phyloP scores from a whole-genome alignment of 805 yeast genomes.

The Kuraishia capsulata region DNA sequence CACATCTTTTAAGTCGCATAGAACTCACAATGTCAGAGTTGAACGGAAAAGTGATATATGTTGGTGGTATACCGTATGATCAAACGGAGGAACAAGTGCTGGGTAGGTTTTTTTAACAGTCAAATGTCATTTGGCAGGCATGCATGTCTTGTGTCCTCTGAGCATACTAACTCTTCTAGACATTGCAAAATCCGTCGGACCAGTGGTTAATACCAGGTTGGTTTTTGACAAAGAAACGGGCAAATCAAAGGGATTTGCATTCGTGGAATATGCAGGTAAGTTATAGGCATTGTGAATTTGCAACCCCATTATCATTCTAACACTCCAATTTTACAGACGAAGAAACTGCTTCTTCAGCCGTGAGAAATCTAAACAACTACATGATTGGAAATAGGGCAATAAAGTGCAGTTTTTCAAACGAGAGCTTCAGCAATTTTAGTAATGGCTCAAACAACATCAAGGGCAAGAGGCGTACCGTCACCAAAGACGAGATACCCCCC shows the following conservation, averaged over 20 bases:
- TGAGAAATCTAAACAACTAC: conserved; percentile 76
- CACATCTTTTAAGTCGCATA: too few species aligned
- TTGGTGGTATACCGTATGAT: conserved; percentile 88
- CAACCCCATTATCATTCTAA: not conserved
- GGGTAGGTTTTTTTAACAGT: too few species aligned
- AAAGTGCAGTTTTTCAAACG: conserved; percentile 67
- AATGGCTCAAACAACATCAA: conserved; percentile 1
- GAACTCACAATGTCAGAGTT: not conserved
- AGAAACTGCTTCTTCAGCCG: conserved; percentile 87
- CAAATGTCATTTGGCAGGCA: not conserved
- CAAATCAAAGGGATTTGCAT: conserved; percentile 84
- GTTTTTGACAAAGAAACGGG: conserved; percentile 87
- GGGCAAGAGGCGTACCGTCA: conserved; percentile 5
- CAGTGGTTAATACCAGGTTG: conserved; percentile 65
- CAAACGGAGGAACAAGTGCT: conserved; percentile 90
- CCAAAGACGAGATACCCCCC: conserved; percentile 30
- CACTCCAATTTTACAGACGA: conserved; percentile 35
- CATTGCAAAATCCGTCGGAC: conserved; percentile 81
- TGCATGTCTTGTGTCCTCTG: not conserved
- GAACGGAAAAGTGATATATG: conserved; percentile 43
- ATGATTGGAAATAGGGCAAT: conserved; percentile 62
- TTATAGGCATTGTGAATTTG: conserved; percentile 2
- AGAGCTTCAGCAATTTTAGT: too few species aligned
- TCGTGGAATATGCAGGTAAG: conserved; percentile 72
- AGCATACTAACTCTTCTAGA: too few species aligned